Conservation (phyloP, 768 basidiomycete genomes). For the Sarcomyxa edulis region DNA sequence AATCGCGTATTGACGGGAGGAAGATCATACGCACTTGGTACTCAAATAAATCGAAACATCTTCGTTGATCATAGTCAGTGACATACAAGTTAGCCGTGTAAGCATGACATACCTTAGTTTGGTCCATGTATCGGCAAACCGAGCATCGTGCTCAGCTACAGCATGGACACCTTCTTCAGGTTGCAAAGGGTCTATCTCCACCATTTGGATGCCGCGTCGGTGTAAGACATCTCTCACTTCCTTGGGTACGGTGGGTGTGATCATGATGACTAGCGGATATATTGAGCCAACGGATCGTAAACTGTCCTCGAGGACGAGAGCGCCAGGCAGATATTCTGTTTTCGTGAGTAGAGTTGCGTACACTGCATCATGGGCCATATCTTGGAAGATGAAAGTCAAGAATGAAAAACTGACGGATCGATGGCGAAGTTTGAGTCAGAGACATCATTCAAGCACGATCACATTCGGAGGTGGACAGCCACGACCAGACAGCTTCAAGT, state of each 20-base stretch:
- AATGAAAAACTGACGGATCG: too few relatives aligned
- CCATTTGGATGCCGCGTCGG: slow-evolving; percentile 46
- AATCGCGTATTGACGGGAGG: neutral
- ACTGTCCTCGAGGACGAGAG: slow-evolving; percentile 55
- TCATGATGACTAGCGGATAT: slow-evolving; percentile 81
- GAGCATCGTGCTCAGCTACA: slow-evolving; percentile 36
- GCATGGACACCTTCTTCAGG: slow-evolving; percentile 41
- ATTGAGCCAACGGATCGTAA: slow-evolving; percentile 48
- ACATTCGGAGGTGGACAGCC: too few relatives aligned
- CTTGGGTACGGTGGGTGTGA: slow-evolving; percentile 50
- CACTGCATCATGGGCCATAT: slow-evolving; percentile 43
- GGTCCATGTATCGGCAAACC: slow-evolving; percentile 72
- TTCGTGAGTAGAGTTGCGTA: slow-evolving; percentile 81
- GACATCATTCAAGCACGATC: too few relatives aligned
- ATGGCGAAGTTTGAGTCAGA: too few relatives aligned
- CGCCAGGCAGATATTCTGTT: slow-evolving; percentile 58
- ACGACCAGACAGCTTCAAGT: too few relatives aligned
- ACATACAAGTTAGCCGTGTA: neutral
- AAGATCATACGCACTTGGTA: slow-evolving; percentile 50
- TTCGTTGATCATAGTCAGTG: slow-evolving; percentile 10
- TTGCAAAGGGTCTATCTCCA: slow-evolving; percentile 54
- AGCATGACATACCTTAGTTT: slow-evolving; percentile 43
- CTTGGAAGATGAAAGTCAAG: too few relatives aligned
- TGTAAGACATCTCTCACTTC: slow-evolving; percentile 47
- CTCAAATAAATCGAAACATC: slow-evolving; percentile 60